Percentiles rank a stretch among this genome's conserved stretches.
Conservation (phyloP, 768 basidiomycete species). For the Lepiota venenata region DNA sequence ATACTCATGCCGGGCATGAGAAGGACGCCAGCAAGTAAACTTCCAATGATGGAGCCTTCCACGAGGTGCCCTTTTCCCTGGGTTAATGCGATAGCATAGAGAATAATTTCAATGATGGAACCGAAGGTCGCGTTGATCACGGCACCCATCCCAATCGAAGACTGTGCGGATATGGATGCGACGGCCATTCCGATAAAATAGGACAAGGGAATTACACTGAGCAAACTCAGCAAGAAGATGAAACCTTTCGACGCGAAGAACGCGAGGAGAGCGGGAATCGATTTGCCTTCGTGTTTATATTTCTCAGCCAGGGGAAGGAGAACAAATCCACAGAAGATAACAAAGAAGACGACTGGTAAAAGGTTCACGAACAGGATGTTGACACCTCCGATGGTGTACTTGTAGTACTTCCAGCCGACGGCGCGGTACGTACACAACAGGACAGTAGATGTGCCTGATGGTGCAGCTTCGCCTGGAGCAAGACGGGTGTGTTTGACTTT, state of each 20-base stretch:
- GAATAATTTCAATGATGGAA: constrained; percentile 95
- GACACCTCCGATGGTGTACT: constrained; percentile 97
- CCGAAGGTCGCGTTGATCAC: constrained; percentile 99
- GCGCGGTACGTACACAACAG: constrained; percentile 94
- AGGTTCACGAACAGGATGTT: constrained; percentile 99
- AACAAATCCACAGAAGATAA: constrained; percentile 89
- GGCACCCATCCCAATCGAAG: constrained; percentile 98
- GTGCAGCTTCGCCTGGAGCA: constrained; percentile 86
- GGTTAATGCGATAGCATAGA: constrained; percentile 88
- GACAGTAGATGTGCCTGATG: constrained; percentile 80
- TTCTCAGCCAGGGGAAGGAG: constrained; percentile 68
- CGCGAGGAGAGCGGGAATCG: constrained; percentile 61
- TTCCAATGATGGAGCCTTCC: constrained; percentile 95
- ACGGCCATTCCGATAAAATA: constrained; percentile 99
- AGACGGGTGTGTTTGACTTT: constrained; percentile 72
- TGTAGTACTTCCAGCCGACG: constrained; percentile 90
- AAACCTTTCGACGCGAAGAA: constrained; percentile 70
- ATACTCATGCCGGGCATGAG: constrained; percentile 98
- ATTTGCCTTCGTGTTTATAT: constrained; percentile 48
- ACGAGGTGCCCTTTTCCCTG: constrained; percentile 91
- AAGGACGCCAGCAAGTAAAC: constrained; percentile 90
- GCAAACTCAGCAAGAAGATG: constrained; percentile 81
- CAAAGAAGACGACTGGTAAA: constrained; percentile 90
- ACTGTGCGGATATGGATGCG: constrained; percentile 97
- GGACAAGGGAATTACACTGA: constrained; percentile 92